These are phyloP conservation scores for Raphanus sativus DNA, from an alignment of 345 rosid species.

Conservation along the genomic window DNA sequence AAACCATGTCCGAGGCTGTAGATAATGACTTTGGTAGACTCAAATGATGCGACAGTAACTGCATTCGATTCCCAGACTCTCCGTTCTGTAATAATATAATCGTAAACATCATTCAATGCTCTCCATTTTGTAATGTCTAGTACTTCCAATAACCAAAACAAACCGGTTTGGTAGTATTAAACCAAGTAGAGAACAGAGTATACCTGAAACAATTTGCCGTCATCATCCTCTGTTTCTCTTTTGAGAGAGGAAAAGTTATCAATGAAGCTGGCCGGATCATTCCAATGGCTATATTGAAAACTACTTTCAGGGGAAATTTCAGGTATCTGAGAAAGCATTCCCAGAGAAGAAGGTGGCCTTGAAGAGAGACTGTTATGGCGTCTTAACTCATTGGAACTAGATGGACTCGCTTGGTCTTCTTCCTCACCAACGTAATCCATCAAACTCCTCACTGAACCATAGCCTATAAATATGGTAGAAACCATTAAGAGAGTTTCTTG, in stretches of 20 bases:
- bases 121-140: background rate
- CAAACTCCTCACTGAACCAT: slow-evolving; percentile 47
- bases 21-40: slow-evolving; percentile 65
- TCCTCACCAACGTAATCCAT: slow-evolving; percentile 46
- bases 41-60: slow-evolving; percentile 62
- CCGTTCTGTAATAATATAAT: slow-evolving; percentile 42
- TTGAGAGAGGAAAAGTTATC: slow-evolving; percentile 50
- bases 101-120: slow-evolving; percentile 1
- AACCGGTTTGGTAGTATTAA: slow-evolving; percentile 18
- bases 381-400: slow-evolving; percentile 50
- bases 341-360: slow-evolving; percentile 58
- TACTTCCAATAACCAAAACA: background rate
- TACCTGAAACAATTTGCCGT: slow-evolving; percentile 56
- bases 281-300: slow-evolving; percentile 60
- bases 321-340: slow-evolving; percentile 68
- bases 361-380: slow-evolving; percentile 62
- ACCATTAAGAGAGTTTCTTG: background rate
- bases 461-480: slow-evolving; percentile 42
- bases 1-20: slow-evolving; percentile 48
- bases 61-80: slow-evolving; percentile 41
- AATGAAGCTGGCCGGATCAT: slow-evolving; percentile 47
- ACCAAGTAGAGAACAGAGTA: slow-evolving; percentile 15
- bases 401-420: slow-evolving; percentile 53
- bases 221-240: slow-evolving; percentile 48
- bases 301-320: slow-evolving; percentile 51